Conservation (phyloP, 2,329 filamentous ascomycete genomes). For the Colletotrichum liriopes region DNA sequence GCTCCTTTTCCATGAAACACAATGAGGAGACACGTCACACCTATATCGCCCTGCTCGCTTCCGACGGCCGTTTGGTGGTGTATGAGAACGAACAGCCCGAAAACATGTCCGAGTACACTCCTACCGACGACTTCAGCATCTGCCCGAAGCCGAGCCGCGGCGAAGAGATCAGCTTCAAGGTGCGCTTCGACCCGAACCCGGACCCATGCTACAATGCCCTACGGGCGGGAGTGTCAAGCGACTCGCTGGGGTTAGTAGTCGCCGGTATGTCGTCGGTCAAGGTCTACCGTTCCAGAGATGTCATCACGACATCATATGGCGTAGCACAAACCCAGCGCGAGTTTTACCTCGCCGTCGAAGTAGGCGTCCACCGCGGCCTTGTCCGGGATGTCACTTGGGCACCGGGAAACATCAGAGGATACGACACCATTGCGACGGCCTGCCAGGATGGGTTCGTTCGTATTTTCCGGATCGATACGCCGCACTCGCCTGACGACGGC, state of each 20-base stretch:
- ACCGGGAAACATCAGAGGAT: slow-evolving; percentile 89
- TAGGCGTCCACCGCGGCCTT: slow-evolving; percentile 81
- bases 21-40: slow-evolving; percentile 86
- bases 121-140: slow-evolving; percentile 83
- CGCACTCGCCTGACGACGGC: slow-evolving; percentile 62
- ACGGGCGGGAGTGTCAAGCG: slow-evolving; percentile 84
- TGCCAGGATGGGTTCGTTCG: slow-evolving; percentile 93
- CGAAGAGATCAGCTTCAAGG: slow-evolving; percentile 88
- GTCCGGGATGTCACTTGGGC: slow-evolving; percentile 95
- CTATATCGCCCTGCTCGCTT: slow-evolving; percentile 87
- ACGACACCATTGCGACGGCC: slow-evolving; percentile 91
- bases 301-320: slow-evolving; percentile 66
- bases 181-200: slow-evolving; percentile 90
- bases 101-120: slow-evolving; percentile 81
- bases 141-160: slow-evolving; percentile 80
- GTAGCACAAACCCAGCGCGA: slow-evolving; percentile 75
- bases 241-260: slow-evolving; percentile 86
- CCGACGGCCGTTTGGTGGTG: slow-evolving; percentile 84
- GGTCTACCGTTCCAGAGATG: slow-evolving; percentile 83
- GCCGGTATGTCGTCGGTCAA: slow-evolving; percentile 88
- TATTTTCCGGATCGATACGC: slow-evolving; percentile 86
- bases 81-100: slow-evolving; percentile 91
- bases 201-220: slow-evolving; percentile 85
- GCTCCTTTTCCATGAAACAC: slow-evolving; percentile 87
- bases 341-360: slow-evolving; percentile 87